Conservation (phyloP, 164 flowering plant genomes). For the Chloranthus sessilifolius region DNA sequence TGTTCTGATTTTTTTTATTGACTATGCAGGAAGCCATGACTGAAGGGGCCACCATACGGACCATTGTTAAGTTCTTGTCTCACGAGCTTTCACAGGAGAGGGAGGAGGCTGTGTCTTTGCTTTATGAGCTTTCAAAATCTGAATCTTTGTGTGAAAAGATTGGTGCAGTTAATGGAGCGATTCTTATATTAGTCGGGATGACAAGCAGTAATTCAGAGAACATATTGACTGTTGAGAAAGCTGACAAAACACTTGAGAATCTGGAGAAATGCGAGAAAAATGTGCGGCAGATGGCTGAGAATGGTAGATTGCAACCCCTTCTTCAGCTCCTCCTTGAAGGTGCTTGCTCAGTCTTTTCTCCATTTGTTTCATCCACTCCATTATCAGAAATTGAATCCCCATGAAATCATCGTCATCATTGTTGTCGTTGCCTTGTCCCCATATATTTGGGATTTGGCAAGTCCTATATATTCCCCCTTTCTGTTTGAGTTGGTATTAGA, state of each 20-base stretch:
- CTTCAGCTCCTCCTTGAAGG: constrained; percentile 79
- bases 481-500: too few species aligned
- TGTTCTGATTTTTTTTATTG: constrained; percentile 10
- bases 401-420: too few species aligned
- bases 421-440: too few species aligned
- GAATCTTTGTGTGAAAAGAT: constrained; percentile 77
- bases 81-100: constrained; percentile 81
- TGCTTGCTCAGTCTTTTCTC: constrained; percentile 17
- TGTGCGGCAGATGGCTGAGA: constrained; percentile 93
- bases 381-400: too few species aligned
- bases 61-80: constrained; percentile 78
- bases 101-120: constrained; percentile 81
- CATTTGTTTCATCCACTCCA: too few species aligned
- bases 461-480: too few species aligned
- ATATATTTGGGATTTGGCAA: too few species aligned
- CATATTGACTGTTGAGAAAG: constrained; percentile 66
- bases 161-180: constrained; percentile 86
- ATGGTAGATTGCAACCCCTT: constrained; percentile 91
- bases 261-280: constrained; percentile 76
- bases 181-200: constrained; percentile 87
- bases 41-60: constrained; percentile 80
- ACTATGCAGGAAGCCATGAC: constrained; percentile 69
- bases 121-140: constrained; percentile 85
- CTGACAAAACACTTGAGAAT: constrained; percentile 80
- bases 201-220: constrained; percentile 88